phyloP scores from a whole-genome alignment of 768 basidiomycete genomes.

The Auriculariales sp. region DNA sequence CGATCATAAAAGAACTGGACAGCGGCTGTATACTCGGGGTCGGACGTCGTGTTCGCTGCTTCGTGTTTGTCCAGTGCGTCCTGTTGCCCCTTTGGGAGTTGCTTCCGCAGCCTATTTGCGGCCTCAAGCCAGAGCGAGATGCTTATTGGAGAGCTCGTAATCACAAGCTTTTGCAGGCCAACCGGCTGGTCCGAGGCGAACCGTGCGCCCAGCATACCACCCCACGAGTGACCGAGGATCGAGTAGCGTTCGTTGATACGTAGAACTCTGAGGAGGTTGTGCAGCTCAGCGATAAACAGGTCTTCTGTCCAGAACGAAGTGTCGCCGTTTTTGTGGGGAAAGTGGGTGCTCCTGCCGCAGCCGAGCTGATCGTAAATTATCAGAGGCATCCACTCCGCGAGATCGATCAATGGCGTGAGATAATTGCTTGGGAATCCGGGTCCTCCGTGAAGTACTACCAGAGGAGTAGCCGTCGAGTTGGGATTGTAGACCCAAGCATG shows the following conservation, averaged over 20 bases:
- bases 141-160: conserved; percentile 1
- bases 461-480: conserved; percentile 1
- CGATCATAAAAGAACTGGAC: conserved; percentile 1
- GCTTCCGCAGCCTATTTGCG: conserved; percentile 1
- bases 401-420: background rate
- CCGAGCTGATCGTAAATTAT: conserved; percentile 9
- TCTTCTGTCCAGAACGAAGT: conserved; percentile 6
- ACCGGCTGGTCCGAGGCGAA: conserved; percentile 1
- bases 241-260: conserved; percentile 5
- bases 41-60: conserved; percentile 1
- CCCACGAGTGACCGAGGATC: conserved; percentile 7
- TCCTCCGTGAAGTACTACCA: conserved; percentile 7
- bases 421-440: conserved; percentile 3
- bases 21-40: conserved; percentile 4
- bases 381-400: conserved; percentile 2
- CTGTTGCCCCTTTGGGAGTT: conserved; percentile 4
- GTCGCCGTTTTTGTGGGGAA: conserved; percentile 6
- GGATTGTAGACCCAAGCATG: too few relatives aligned
- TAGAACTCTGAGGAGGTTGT: conserved; percentile 4
- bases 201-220: conserved; percentile 5
- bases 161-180: conserved; percentile 6
- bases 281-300: conserved; percentile 6
- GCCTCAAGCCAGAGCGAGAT: conserved; percentile 3
- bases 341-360: conserved; percentile 6
- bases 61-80: conserved; percentile 2